phyloP scores from a whole-genome alignment of 352 stramenopile species.

The Globisporangium perplexum region DNA sequence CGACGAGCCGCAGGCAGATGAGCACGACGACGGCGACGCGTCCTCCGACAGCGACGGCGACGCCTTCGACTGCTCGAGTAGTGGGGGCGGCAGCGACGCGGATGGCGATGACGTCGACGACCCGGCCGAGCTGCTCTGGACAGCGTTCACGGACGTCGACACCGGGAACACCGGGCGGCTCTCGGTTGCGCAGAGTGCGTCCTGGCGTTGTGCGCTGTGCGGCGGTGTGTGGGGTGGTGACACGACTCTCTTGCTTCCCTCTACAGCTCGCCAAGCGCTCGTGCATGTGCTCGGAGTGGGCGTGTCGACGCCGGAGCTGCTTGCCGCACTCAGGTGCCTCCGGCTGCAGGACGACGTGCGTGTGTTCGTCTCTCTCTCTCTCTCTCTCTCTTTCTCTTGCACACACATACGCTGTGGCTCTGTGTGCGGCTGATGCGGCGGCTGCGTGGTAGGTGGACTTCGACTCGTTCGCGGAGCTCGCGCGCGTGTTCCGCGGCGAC shows the following conservation, averaged over 20 bases:
- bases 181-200: slow-evolving; percentile 46
- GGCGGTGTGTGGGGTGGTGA: neutral
- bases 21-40: slow-evolving; percentile 22
- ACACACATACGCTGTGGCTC: neutral
- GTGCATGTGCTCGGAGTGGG: slow-evolving; percentile 56
- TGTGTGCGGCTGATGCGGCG: neutral
- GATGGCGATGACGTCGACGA: slow-evolving; percentile 47
- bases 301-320: slow-evolving; percentile 37
- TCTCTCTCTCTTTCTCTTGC: too few species aligned
- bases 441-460: slow-evolving; percentile 42
- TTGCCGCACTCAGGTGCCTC: slow-evolving; percentile 20
- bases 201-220: too few species aligned
- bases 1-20: slow-evolving; percentile 23
- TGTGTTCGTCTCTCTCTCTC: neutral
- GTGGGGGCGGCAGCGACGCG: slow-evolving; percentile 36
- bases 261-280: slow-evolving; percentile 47
- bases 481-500: slow-evolving; percentile 22
- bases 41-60: slow-evolving; percentile 21
- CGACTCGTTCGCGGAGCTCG: slow-evolving; percentile 52
- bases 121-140: slow-evolving; percentile 58
- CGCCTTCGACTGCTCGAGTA: slow-evolving; percentile 51
- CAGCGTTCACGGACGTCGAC: slow-evolving; percentile 51
- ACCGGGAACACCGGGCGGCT: slow-evolving; percentile 28
- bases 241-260: neutral
- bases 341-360: slow-evolving; percentile 32